A percentile compares a stretch with the other conserved stretches of the same genome.
Evolutionary conservation across 257 asterid genomes (phyloP).

Genomic region (Capsicum pubescens): DNA sequence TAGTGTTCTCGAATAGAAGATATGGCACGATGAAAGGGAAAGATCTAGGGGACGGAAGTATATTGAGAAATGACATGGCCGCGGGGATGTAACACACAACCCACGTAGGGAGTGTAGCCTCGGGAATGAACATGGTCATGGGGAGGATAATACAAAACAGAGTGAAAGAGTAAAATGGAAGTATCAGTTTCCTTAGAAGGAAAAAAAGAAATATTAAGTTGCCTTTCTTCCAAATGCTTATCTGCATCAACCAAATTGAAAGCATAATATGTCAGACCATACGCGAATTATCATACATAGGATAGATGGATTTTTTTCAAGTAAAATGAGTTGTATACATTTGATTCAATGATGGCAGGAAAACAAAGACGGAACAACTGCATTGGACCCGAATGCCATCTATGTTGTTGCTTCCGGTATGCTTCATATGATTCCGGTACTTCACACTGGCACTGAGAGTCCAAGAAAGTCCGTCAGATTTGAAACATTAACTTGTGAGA

Average conservation of each 20-base stretch:
- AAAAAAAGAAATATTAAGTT: conserved; percentile 73
- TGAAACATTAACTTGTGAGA: conserved; percentile 1
- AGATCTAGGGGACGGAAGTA: conserved; percentile 86
- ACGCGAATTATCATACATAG: not conserved
- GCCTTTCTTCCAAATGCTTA: conserved; percentile 55
- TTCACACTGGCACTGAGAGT: conserved; percentile 84
- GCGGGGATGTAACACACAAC: conserved; percentile 87
- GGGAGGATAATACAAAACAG: conserved; percentile 92
- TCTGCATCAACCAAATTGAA: conserved; percentile 40
- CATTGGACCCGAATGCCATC: conserved; percentile 99
- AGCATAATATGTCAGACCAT: not conserved
- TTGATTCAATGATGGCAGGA: conserved; percentile 72
- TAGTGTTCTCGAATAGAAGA: conserved; percentile 85
- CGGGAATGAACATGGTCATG: conserved; percentile 92
- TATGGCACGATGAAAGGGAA: conserved; percentile 94
- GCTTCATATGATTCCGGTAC: conserved; percentile 97
- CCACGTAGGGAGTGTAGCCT: conserved; percentile 90
- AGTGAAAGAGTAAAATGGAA: conserved; percentile 92
- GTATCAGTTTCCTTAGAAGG: conserved; percentile 73
- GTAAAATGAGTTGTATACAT: conserved; percentile 46
- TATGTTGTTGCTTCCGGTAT: conserved; percentile 87
- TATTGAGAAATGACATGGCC: conserved; percentile 74
- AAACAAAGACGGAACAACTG: conserved; percentile 93
- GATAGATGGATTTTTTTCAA: not conserved
- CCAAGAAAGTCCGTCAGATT: not conserved